These are phyloP conservation scores for Rhododendron ovatum DNA, from an alignment of 148 eudicot species.

Conservation along the genomic window DNA sequence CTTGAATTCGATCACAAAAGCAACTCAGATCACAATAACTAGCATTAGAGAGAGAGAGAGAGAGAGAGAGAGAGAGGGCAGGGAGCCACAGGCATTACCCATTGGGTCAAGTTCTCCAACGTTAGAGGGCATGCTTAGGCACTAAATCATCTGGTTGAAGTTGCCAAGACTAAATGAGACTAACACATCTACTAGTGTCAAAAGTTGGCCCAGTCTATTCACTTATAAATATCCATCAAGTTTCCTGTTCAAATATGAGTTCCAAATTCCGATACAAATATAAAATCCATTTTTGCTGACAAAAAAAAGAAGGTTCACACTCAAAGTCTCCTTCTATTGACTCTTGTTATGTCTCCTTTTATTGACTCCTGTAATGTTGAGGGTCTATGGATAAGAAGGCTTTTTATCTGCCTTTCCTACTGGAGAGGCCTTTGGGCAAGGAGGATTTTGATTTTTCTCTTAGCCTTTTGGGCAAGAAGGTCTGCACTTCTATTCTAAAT, in stretches of 20 bases:
- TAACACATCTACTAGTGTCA: neutral
- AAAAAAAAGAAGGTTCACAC: neutral
- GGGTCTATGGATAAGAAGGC: neutral
- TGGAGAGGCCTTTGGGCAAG: neutral
- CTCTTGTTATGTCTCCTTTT: neutral
- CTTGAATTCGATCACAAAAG: conserved; percentile 8
- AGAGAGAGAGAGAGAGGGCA: neutral
- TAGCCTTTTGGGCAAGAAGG: neutral
- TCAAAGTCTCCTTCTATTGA: neutral
- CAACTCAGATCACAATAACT: neutral
- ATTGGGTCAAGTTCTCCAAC: no score
- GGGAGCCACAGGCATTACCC: no score
- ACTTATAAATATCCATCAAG: neutral
- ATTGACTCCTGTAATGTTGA: neutral
- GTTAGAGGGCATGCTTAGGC: neutral
- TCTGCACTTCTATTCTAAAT: neutral
- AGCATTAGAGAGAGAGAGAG: neutral
- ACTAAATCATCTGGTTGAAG: neutral
- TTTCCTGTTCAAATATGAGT: neutral
- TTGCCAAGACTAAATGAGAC: conserved; percentile 1
- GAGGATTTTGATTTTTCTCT: neutral
- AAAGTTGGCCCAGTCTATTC: neutral
- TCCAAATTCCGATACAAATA: neutral
- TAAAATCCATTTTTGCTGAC: neutral
- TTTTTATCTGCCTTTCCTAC: neutral